Evolutionary conservation across 2,329 filamentous ascomycete genomes (phyloP).

Genomic region (Stagonosporopsis chrysanthemi): DNA sequence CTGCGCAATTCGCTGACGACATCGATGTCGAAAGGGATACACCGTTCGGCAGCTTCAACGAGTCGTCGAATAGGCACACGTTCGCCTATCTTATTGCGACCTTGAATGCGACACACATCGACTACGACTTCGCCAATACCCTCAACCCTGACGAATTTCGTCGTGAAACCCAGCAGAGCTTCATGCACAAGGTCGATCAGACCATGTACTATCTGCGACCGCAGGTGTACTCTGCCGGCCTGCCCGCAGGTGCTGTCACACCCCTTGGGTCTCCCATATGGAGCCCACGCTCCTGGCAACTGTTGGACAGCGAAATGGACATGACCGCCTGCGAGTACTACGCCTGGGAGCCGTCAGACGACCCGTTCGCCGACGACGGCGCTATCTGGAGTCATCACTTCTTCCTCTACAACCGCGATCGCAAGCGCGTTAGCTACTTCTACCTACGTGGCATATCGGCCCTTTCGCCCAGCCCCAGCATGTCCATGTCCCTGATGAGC

Average conservation of each 20-base stretch:
- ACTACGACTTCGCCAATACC: slow-evolving; percentile 97
- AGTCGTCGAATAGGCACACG: slow-evolving; percentile 86
- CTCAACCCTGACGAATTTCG: slow-evolving; percentile 89
- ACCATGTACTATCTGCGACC: slow-evolving; percentile 88
- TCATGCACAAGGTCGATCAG: slow-evolving; percentile 86
- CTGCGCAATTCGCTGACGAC: slow-evolving; percentile 69
- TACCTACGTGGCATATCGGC: slow-evolving; percentile 89
- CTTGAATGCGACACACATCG: slow-evolving; percentile 90
- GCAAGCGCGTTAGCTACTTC: slow-evolving; percentile 92
- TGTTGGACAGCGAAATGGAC: slow-evolving; percentile 94
- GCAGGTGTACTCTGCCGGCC: slow-evolving; percentile 51
- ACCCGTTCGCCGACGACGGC: slow-evolving; percentile 90
- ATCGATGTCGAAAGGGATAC: slow-evolving; percentile 85
- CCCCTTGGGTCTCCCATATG: slow-evolving; percentile 68
- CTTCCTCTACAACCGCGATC: slow-evolving; percentile 94
- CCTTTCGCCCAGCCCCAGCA: slow-evolving; percentile 68
- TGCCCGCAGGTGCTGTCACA: slow-evolving; percentile 57
- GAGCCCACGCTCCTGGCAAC: slow-evolving; percentile 89
- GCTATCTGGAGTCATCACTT: slow-evolving; percentile 96
- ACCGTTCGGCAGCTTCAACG: slow-evolving; percentile 88
- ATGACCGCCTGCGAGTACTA: slow-evolving; percentile 89
- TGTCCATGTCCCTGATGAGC: slow-evolving; percentile 44
- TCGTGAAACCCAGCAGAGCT: slow-evolving; percentile 78
- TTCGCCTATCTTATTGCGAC: slow-evolving; percentile 98
- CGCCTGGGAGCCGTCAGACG: slow-evolving; percentile 86